Base-by-base conservation (phyloP, 1,139 yeast genomes). In the Sugiyamaella sp. region DNA sequence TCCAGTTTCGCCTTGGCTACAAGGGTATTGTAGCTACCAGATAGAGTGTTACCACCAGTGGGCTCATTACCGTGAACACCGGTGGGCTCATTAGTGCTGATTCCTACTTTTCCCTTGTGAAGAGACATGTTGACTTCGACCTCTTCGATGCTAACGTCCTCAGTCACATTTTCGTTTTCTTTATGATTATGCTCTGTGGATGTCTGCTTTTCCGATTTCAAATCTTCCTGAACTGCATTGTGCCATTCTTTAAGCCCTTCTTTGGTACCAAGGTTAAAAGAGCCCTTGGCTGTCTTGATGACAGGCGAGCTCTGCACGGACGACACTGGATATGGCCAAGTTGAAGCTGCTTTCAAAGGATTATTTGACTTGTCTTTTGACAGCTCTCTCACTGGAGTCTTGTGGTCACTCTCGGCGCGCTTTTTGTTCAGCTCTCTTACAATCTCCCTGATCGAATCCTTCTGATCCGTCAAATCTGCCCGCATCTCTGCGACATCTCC, bases 241-340 rank as follows among this genome's bases (percentile, higher is more conserved):
- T 33, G 48, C 48, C 48, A 44, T 16, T 44, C 32, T 9, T 21
- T 33, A 12, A 32, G 14, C n/a, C 48, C 48, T 33, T 61, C 65
- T 32, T 53, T 59, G 4, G 69, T 65, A 37, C 64, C 57, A 45
- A 66, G 53, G 48, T 66, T 64, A 52, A 63, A 66, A 27, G 58
- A 61, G 2, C 68, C 68, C 46, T 61, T 57, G 27, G 74, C 75
- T 20, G 69, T 65, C 53, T 66, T 66, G 54, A 75, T 71, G 22
- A 72, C 54, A 10, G 48, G 40, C 19, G 46, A 43, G 19, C 2
- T 25, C 3, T 25, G 40, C n/a, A 16, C 6, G 9, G 27, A 3
- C 14, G 27, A 44, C 14, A 44, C n/a, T 12, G 16, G 16, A 22
- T 44, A 44, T 8, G 48, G 48, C 48, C 48, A 44, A 14, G 12